These are phyloP conservation scores for Amanita pseudoporphyria DNA, from an alignment of 768 basidiomycete genomes.

Conservation along the genomic window DNA sequence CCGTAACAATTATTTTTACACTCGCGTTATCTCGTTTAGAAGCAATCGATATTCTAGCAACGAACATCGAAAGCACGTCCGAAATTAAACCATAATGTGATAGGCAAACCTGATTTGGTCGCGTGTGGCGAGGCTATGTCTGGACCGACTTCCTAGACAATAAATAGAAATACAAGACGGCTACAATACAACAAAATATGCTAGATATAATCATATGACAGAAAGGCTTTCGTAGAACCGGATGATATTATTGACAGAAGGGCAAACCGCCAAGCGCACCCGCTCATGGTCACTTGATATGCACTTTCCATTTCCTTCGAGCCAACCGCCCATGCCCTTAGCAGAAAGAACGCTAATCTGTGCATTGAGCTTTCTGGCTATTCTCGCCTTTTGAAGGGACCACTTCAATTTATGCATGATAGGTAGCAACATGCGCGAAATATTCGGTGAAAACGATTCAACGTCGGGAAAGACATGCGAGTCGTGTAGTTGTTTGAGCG, in stretches of 20 bases:
- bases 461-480: conserved; percentile 53
- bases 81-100: too few species aligned
- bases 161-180: background rate
- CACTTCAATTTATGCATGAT: conserved; percentile 61
- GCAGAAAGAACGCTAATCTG: conserved; percentile 20
- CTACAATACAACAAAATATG: background rate
- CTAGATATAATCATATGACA: background rate
- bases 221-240: conserved; percentile 45
- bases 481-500: conserved; percentile 35
- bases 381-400: conserved; percentile 53
- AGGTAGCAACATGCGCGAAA: conserved; percentile 56
- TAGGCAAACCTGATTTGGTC: too few species aligned
- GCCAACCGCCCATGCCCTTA: conserved; percentile 40
- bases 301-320: conserved; percentile 39
- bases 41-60: too few species aligned
- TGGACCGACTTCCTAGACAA: too few species aligned
- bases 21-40: too few species aligned
- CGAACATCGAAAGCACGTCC: too few species aligned
- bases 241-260: conserved; percentile 47
- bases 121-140: too few species aligned
- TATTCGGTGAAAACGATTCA: conserved; percentile 43
- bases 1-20: too few species aligned
- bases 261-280: conserved; percentile 59
- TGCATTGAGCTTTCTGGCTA: conserved; percentile 48
- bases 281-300: conserved; percentile 55